Percentiles rank a stretch among this genome's conserved stretches.
Evolutionary conservation across 2,329 filamentous ascomycete species (phyloP).

Genomic region (Colletotrichum plurivorum): DNA sequence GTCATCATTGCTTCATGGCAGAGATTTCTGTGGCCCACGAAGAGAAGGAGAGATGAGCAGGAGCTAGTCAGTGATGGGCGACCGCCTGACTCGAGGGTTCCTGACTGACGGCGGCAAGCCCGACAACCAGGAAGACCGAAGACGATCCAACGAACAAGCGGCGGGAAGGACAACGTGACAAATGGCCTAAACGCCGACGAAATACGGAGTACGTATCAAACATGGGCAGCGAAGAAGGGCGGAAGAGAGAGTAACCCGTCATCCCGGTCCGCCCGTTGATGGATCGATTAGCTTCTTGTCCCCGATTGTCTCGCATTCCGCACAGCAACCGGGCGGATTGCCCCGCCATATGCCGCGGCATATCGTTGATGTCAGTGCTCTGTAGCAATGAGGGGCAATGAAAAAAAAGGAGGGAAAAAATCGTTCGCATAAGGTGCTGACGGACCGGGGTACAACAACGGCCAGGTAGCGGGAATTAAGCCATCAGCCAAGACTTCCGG

Average conservation of each 20-base stretch:
- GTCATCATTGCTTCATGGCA: conserved; percentile 28
- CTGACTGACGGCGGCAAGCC: not conserved
- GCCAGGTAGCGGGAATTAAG: not conserved
- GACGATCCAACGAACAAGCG: not conserved
- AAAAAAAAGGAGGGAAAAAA: conserved; percentile 20
- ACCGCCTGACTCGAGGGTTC: conserved; percentile 30
- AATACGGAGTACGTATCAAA: not conserved
- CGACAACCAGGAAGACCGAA: not conserved
- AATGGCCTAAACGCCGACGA: conserved; percentile 1
- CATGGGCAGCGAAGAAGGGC: not conserved
- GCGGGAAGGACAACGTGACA: conserved; percentile 8
- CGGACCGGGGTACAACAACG: not conserved
- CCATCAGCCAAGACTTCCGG: not conserved
- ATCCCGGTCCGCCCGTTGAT: not conserved
- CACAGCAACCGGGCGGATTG: not conserved
- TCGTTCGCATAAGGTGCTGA: conserved; percentile 5
- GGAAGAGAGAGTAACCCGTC: not conserved
- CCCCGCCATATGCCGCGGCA: conserved; percentile 36
- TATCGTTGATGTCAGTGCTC: conserved; percentile 21
- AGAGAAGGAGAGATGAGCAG: not conserved
- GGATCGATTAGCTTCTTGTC: conserved; percentile 13
- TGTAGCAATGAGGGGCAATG: conserved; percentile 26
- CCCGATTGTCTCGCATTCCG: conserved; percentile 9
- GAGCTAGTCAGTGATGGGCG: conserved; percentile 18
- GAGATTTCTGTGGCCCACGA: conserved; percentile 22